Evolutionary conservation across 1,139 yeast species (phyloP), one percentile per base, ranked within the genome.

Genomic region (Yamadazyma triangularis): DNA sequence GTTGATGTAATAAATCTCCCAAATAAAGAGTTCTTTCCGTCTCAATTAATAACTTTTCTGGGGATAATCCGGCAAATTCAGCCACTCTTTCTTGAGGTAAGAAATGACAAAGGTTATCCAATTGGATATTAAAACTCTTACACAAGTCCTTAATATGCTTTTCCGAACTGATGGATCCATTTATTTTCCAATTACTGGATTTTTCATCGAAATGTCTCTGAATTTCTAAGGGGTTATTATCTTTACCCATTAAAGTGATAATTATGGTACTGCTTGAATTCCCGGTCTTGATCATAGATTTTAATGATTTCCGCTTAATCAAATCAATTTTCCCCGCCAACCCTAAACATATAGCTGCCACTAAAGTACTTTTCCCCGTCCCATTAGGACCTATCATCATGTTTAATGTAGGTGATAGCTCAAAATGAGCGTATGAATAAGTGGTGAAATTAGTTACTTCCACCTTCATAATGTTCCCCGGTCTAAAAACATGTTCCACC

Each of bases 301-400:
- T 73, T 59, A 75, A 58, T 28, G 75, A 78, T 34, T 85, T 85
- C 31, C 96, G 74, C n/a, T 93, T 94, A 40, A 89, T 74, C 27
- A 80, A 64, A 22, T 79, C 86, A 5, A 89, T 74, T 38, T 73
- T 77, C 2, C 97, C 97, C 1, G 83, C 93, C 11, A 93, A 62
- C 0, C 96, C 96, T 24, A 93, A 64, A 53, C 96, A 91, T 1
- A 91, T 77, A 0, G 97, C 97, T 36, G 96, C 87, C 5, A 91
- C 95, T 45, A 91, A 75, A 0, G 98, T 87, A 29, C 93, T 80
- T 52, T 93, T 93, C 5, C 99, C 99, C 0, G 96, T 79, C 24
- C 99, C 99, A 51, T 93, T 93, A 5, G 98, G 97, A 0, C 97
- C 98, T 33, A 91, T 84, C 36, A 93, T 84, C 86, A 93, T 78